Conservation (phyloP, 257 asterid species). For the Solanum paucissectum region DNA sequence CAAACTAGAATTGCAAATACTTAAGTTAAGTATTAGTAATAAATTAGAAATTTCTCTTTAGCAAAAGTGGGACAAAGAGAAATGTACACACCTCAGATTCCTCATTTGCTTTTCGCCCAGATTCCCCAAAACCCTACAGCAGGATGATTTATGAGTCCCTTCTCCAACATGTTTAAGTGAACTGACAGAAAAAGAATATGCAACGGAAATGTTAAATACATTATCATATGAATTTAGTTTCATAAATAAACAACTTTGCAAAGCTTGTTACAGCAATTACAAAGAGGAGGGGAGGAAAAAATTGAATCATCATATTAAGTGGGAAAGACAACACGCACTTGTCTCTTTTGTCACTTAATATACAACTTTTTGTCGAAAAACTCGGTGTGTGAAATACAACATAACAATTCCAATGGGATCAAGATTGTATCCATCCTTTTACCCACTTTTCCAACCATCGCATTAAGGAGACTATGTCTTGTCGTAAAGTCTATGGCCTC, state of each 20-base stretch:
- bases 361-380: constrained; percentile 88
- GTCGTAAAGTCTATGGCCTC: constrained; percentile 83
- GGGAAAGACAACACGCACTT: constrained; percentile 36
- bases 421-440: constrained; percentile 90
- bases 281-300: background rate
- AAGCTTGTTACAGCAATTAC: background rate
- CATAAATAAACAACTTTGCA: background rate
- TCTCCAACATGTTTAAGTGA: constrained; percentile 97
- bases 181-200: constrained; percentile 51
- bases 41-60: background rate
- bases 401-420: constrained; percentile 80
- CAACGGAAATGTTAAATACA: constrained; percentile 4
- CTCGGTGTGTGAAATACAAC: constrained; percentile 89
- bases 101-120: constrained; percentile 69
- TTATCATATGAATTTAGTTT: background rate
- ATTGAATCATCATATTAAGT: background rate
- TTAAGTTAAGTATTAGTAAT: background rate
- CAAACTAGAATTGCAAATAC: background rate
- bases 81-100: constrained; percentile 66
- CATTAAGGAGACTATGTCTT: constrained; percentile 80
- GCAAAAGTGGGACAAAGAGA: background rate
- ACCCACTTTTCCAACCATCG: constrained; percentile 92
- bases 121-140: constrained; percentile 94
- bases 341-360: constrained; percentile 97
- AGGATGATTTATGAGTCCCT: constrained; percentile 84